These are phyloP conservation scores for Phytophthora nicotianae DNA, from an alignment of 352 stramenopile genomes.

Conservation along the genomic window DNA sequence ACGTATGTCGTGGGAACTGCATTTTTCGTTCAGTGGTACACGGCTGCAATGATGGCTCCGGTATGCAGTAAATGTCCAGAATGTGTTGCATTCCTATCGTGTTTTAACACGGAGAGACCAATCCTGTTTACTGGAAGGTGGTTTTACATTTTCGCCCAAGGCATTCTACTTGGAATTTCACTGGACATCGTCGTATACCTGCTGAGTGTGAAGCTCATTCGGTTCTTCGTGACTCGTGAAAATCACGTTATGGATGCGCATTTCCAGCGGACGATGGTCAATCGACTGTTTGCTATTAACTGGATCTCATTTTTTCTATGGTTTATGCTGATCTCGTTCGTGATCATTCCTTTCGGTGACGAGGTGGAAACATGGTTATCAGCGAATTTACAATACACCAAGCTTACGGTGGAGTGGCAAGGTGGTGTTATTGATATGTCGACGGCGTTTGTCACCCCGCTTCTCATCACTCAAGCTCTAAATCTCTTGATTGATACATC, in stretches of 20 bases:
- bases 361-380: slow-evolving; percentile 82
- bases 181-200: slow-evolving; percentile 87
- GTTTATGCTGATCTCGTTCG: slow-evolving; percentile 90
- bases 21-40: slow-evolving; percentile 91
- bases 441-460: slow-evolving; percentile 82
- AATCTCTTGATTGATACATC: slow-evolving; percentile 87
- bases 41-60: slow-evolving; percentile 84
- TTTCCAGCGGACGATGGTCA: slow-evolving; percentile 86
- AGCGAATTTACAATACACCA: slow-evolving; percentile 80
- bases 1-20: slow-evolving; percentile 82
- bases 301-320: slow-evolving; percentile 92
- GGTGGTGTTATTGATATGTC: slow-evolving; percentile 89
- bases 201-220: slow-evolving; percentile 83
- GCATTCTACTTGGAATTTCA: slow-evolving; percentile 81
- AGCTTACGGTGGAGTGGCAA: slow-evolving; percentile 83
- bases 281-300: slow-evolving; percentile 87
- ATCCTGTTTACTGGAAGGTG: slow-evolving; percentile 78
- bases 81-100: slow-evolving; percentile 79
- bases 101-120: slow-evolving; percentile 78
- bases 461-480: slow-evolving; percentile 85
- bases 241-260: slow-evolving; percentile 85
- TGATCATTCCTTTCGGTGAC: slow-evolving; percentile 86
- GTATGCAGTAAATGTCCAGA: slow-evolving; percentile 77
- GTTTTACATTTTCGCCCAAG: slow-evolving; percentile 86
- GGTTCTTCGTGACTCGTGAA: slow-evolving; percentile 82